phyloP scores from a whole-genome alignment of 306 rosid species.

The Biancaea sappan region DNA sequence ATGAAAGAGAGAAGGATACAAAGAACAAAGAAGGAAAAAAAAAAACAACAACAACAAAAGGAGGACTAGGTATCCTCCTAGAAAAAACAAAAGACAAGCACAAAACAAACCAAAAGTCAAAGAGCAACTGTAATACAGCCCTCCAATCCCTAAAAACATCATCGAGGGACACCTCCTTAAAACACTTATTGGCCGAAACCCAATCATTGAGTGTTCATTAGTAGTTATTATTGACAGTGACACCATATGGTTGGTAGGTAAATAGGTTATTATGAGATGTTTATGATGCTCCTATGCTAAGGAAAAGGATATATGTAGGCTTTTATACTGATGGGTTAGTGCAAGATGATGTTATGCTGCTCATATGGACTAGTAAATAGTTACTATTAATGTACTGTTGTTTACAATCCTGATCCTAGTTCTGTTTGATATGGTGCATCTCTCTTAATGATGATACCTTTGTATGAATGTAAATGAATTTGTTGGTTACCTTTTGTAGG shows the following conservation, averaged over 20 bases:
- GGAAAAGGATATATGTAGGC: background rate
- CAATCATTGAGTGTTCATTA: no score
- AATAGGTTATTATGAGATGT: background rate
- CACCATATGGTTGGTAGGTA: background rate
- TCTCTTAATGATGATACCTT: constrained; percentile 14
- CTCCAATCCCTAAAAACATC: no score
- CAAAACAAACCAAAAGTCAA: no score
- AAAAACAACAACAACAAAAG: no score
- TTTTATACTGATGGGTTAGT: constrained; percentile 9
- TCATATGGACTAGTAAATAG: background rate
- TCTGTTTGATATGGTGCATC: constrained; percentile 15
- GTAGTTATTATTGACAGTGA: no score
- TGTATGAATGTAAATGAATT: constrained; percentile 1
- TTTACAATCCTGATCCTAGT: constrained; percentile 5
- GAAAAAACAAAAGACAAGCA: no score
- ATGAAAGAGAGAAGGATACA: no score
- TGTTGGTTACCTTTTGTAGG: constrained; percentile 55
- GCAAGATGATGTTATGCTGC: constrained; percentile 26
- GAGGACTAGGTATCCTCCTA: no score
- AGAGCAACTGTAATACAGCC: no score
- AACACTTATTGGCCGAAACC: no score
- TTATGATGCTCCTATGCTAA: background rate
- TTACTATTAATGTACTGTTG: constrained; percentile 7
- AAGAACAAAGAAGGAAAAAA: no score
- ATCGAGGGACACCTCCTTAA: no score